Conservation (phyloP, 2,329 filamentous ascomycete species). For the Huntiella omanensis region DNA sequence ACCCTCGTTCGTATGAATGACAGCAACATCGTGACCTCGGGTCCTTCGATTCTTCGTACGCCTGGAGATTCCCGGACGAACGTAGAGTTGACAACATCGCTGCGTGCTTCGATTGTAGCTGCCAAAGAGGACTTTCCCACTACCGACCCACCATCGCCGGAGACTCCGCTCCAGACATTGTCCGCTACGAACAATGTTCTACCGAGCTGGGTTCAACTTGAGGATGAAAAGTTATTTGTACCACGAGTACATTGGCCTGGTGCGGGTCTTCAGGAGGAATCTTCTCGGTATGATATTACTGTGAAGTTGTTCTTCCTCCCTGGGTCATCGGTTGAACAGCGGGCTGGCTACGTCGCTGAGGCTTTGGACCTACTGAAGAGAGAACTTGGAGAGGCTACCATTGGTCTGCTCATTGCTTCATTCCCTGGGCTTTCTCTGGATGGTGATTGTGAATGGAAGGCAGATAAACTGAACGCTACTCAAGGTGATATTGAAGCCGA, state of each 20-base stretch:
- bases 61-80: conserved; percentile 69
- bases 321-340: conserved; percentile 41
- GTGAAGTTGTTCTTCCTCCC: conserved; percentile 90
- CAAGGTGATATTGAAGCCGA: conserved; percentile 51
- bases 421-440: conserved; percentile 91
- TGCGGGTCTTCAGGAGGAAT: conserved; percentile 60
- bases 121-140: conserved; percentile 43
- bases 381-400: conserved; percentile 53
- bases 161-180: conserved; percentile 16
- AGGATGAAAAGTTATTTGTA: conserved; percentile 45
- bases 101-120: conserved; percentile 64
- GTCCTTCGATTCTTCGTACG: conserved; percentile 67
- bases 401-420: conserved; percentile 80
- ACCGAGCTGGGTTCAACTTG: conserved; percentile 49
- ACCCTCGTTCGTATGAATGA: too few relatives aligned
- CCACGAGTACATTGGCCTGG: conserved; percentile 57
- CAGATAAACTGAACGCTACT: conserved; percentile 38
- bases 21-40: conserved; percentile 63
- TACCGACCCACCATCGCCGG: neutral
- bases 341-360: conserved; percentile 53
- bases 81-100: conserved; percentile 73
- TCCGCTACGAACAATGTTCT: conserved; percentile 13
- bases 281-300: conserved; percentile 77
- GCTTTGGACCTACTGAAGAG: conserved; percentile 64
- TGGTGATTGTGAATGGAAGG: conserved; percentile 70